Conservation (phyloP, 1,284 basidiomycete genomes). For the Melampsora occidentalis region DNA sequence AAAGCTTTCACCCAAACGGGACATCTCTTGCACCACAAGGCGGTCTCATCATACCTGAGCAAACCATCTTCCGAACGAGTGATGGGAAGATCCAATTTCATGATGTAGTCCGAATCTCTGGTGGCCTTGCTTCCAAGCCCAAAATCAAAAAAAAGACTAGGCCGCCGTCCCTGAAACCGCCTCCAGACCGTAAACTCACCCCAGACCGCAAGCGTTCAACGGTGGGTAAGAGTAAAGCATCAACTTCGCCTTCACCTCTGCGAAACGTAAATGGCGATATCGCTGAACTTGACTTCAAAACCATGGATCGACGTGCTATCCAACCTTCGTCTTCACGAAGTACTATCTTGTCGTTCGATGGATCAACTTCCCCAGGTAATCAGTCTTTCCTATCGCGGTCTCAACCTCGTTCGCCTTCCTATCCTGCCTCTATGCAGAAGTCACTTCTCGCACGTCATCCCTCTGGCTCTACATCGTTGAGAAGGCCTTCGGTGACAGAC, state of each 20-base stretch:
- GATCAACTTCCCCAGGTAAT: constrained; percentile 11
- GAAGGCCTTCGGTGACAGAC: constrained; percentile 14
- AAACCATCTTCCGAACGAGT: neutral
- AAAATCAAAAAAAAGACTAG: constrained; percentile 5
- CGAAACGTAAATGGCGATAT: neutral
- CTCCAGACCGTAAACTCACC: neutral
- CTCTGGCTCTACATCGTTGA: neutral
- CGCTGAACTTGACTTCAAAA: neutral
- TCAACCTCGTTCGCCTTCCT: constrained; percentile 6
- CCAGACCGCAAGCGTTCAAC: constrained; percentile 3
- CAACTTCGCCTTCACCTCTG: neutral
- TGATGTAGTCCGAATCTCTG: constrained; percentile 28
- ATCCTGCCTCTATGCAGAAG: constrained; percentile 20
- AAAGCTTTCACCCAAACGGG: neutral
- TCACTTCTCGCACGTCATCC: constrained; percentile 7
- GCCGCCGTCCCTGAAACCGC: neutral
- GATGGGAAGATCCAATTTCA: constrained; percentile 40
- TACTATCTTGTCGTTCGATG: neutral
- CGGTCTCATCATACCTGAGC: neutral
- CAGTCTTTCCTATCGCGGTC: constrained; percentile 9
- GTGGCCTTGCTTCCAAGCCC: constrained; percentile 27
- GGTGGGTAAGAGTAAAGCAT: neutral
- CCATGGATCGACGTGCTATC: neutral
- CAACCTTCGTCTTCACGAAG: constrained; percentile 5
- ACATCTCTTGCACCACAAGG: neutral